These are phyloP conservation scores for Ophiostoma fasciatum DNA, from an alignment of 2,329 filamentous ascomycete species.

Conservation along the genomic window DNA sequence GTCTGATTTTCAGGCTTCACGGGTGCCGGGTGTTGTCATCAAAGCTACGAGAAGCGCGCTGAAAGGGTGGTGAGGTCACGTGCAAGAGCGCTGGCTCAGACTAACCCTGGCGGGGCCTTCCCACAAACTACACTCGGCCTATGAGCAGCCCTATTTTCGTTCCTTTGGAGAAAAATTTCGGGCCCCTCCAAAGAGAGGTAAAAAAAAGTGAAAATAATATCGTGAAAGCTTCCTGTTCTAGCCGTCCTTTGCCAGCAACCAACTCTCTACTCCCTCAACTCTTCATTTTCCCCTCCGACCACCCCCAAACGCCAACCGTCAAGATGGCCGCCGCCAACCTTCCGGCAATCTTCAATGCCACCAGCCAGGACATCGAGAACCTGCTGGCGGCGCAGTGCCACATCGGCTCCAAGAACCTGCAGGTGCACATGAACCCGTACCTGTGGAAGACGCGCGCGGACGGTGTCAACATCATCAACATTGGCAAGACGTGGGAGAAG, in stretches of 20 bases:
- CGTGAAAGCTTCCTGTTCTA: conserved; percentile 4
- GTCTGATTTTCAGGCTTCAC: too few species aligned
- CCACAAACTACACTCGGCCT: conserved; percentile 8
- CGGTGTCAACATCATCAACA: conserved; percentile 97
- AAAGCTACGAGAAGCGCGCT: too few species aligned
- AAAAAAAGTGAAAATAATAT: conserved; percentile 7
- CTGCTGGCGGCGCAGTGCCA: conserved; percentile 94
- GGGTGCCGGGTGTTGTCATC: too few species aligned
- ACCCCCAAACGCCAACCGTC: conserved; percentile 25
- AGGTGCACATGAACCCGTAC: conserved; percentile 87
- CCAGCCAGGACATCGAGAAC: conserved; percentile 97
- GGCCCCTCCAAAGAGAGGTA: conserved; percentile 9
- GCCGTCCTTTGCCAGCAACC: conserved; percentile 10
- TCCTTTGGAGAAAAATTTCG: conserved; percentile 8
- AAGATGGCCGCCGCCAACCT: conserved; percentile 94
- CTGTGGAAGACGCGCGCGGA: conserved; percentile 99
- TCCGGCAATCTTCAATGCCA: conserved; percentile 91
- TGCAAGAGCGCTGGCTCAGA: neutral
- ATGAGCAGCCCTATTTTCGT: conserved; percentile 9
- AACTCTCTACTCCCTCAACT: conserved; percentile 5
- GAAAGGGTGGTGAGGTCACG: too few species aligned
- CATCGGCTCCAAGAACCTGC: conserved; percentile 97
- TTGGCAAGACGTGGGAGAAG: conserved; percentile 99
- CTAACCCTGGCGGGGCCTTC: conserved; percentile 7
- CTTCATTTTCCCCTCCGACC: too few species aligned